phyloP scores from a whole-genome alignment of 176 grass and related monocot genomes.

The Saccharum officinarum region DNA sequence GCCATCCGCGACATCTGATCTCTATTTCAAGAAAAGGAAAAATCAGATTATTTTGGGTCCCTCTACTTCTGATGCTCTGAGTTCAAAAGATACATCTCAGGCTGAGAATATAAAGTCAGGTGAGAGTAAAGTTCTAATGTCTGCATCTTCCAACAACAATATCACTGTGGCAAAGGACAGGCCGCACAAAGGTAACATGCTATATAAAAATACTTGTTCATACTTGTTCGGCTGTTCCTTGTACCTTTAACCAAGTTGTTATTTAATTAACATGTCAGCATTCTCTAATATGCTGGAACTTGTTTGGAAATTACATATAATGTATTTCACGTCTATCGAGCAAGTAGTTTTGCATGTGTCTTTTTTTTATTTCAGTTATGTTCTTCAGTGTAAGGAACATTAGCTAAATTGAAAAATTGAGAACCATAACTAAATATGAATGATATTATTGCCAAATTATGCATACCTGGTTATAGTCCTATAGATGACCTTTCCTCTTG shows the following conservation, averaged over 20 bases:
- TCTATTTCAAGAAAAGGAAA: slow-evolving; percentile 86
- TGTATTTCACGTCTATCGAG: neutral
- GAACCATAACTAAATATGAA: neutral
- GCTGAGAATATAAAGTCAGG: slow-evolving; percentile 61
- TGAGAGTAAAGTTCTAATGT: slow-evolving; percentile 56
- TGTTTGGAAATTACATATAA: neutral
- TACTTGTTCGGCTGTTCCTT: neutral
- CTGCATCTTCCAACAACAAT: slow-evolving; percentile 43
- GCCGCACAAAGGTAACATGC: slow-evolving; percentile 66
- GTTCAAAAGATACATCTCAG: slow-evolving; percentile 40
- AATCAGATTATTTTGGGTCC: slow-evolving; percentile 85
- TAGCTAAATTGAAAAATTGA: neutral
- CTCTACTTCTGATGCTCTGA: slow-evolving; percentile 54
- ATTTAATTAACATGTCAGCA: neutral
- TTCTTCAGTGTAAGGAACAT: neutral
- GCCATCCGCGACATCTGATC: slow-evolving; percentile 51
- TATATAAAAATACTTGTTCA: neutral
- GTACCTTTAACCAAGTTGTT: neutral
- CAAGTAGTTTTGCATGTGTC: neutral
- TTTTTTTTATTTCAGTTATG: neutral
- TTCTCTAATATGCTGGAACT: slow-evolving; percentile 8
- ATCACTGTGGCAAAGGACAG: slow-evolving; percentile 39
- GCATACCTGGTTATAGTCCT: neutral
- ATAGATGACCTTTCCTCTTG: neutral
- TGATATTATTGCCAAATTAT: neutral